Percentiles rank a stretch among this genome's conserved stretches.
Evolutionary conservation across 257 asterid species (phyloP).

Genomic region (Primulina tabacum): DNA sequence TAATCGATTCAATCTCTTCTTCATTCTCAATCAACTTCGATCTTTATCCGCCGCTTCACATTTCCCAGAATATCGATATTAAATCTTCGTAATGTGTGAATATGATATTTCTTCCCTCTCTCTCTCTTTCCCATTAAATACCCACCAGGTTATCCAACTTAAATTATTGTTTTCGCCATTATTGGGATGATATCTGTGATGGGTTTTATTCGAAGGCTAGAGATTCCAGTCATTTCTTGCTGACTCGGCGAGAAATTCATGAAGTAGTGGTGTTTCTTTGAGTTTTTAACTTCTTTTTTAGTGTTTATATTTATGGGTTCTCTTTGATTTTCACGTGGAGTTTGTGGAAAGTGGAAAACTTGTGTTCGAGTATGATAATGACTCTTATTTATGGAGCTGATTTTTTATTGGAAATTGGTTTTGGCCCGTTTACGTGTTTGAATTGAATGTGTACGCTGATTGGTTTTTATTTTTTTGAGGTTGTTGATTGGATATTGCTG

Average conservation of each 20-base stretch:
- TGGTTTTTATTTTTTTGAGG: not conserved
- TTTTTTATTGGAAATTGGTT: not conserved
- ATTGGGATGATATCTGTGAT: not conserved
- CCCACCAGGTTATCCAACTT: slow-evolving; percentile 9
- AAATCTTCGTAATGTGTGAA: slow-evolving; percentile 6
- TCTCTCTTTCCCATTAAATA: not conserved
- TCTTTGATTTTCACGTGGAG: slow-evolving; percentile 17
- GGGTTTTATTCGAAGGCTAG: slow-evolving; percentile 12
- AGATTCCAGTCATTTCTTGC: slow-evolving; percentile 19
- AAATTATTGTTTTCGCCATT: slow-evolving; percentile 7
- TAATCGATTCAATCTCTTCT: slow-evolving; percentile 57
- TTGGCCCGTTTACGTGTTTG: not conserved
- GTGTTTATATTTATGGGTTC: slow-evolving; percentile 5
- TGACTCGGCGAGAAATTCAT: slow-evolving; percentile 24
- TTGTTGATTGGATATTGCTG: not conserved
- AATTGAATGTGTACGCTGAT: not conserved
- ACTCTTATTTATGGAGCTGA: not conserved
- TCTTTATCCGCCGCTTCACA: slow-evolving; percentile 24
- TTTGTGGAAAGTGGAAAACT: slow-evolving; percentile 11
- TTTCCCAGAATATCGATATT: slow-evolving; percentile 19
- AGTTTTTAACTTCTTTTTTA: slow-evolving; percentile 4
- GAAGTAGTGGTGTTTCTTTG: slow-evolving; percentile 21
- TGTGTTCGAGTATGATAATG: not conserved
- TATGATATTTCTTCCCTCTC: slow-evolving; percentile 28
- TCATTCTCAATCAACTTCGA: slow-evolving; percentile 42